Percentiles rank a stretch among this genome's conserved stretches.
phyloP scores from a whole-genome alignment of 139 green algal species.

The Microglena sp. region DNA sequence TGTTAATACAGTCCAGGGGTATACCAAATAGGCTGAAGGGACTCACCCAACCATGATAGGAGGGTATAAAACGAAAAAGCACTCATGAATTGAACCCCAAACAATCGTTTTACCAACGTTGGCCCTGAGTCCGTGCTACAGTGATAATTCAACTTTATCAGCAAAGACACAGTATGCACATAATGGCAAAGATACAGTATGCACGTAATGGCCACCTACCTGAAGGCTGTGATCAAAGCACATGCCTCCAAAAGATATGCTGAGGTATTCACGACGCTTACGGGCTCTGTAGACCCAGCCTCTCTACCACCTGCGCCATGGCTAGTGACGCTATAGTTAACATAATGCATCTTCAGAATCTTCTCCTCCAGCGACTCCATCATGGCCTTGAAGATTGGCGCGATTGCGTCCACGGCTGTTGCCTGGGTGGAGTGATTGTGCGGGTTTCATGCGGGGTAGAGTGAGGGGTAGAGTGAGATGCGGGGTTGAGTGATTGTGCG shows the following conservation, averaged over 20 bases:
- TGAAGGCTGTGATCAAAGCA: conserved; percentile 52
- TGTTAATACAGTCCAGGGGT: no score
- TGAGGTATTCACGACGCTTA: conserved; percentile 42
- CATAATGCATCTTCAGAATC: conserved; percentile 22
- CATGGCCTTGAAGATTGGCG: conserved; percentile 60
- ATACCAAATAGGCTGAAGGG: no score
- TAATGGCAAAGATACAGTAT: background rate
- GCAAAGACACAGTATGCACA: no score
- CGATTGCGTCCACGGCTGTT: conserved; percentile 36
- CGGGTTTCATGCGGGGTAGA: conserved; percentile 23
- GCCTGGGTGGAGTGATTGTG: conserved; percentile 24
- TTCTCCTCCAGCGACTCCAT: conserved; percentile 20
- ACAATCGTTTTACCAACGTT: no score
- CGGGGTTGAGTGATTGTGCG: conserved; percentile 29
- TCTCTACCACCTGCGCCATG: background rate
- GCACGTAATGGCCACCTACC: conserved; percentile 11
- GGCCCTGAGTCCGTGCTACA: no score
- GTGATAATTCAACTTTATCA: no score
- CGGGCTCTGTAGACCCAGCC: background rate
- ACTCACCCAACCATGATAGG: no score
- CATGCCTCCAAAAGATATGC: conserved; percentile 55
- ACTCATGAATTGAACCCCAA: no score
- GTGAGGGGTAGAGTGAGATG: conserved; percentile 17
- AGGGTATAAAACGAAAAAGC: no score
- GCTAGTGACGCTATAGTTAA: background rate